Evolutionary conservation across 305 asterid species (phyloP).

Genomic region (Ilex paraguariensis): DNA sequence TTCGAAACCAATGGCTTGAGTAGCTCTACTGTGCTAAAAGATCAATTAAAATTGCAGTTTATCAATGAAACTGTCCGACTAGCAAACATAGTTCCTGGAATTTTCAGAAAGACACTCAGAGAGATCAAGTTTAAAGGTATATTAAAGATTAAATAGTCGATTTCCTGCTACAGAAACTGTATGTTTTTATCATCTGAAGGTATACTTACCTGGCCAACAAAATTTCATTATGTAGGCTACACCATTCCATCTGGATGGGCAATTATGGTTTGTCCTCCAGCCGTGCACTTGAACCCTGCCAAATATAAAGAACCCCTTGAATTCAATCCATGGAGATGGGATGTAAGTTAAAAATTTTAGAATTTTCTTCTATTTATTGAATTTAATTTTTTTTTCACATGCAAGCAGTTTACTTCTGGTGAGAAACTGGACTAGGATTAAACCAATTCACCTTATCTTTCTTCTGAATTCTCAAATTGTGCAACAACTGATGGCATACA

Average conservation of each 20-base stretch:
- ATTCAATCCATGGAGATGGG: slow-evolving; percentile 93
- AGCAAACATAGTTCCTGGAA: slow-evolving; percentile 84
- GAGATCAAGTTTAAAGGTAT: slow-evolving; percentile 66
- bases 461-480: background rate
- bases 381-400: background rate
- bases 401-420: slow-evolving; percentile 11
- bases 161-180: background rate
- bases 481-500: slow-evolving; percentile 16
- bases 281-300: slow-evolving; percentile 72
- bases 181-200: background rate
- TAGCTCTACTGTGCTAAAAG: slow-evolving; percentile 11
- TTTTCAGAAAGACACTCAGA: slow-evolving; percentile 65
- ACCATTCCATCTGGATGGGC: slow-evolving; percentile 94
- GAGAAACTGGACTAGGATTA: no score
- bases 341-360: slow-evolving; percentile 37
- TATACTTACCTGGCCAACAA: no score
- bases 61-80: slow-evolving; percentile 79
- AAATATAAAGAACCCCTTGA: slow-evolving; percentile 69
- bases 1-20: background rate
- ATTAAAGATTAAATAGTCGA: slow-evolving; percentile 5
- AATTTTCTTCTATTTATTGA: background rate
- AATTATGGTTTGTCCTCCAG: slow-evolving; percentile 91
- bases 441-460: no score
- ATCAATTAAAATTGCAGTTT: slow-evolving; percentile 35
- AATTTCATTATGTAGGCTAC: slow-evolving; percentile 42